phyloP scores from a whole-genome alignment of 257 asterid genomes.

The Rehmannia glutinosa region DNA sequence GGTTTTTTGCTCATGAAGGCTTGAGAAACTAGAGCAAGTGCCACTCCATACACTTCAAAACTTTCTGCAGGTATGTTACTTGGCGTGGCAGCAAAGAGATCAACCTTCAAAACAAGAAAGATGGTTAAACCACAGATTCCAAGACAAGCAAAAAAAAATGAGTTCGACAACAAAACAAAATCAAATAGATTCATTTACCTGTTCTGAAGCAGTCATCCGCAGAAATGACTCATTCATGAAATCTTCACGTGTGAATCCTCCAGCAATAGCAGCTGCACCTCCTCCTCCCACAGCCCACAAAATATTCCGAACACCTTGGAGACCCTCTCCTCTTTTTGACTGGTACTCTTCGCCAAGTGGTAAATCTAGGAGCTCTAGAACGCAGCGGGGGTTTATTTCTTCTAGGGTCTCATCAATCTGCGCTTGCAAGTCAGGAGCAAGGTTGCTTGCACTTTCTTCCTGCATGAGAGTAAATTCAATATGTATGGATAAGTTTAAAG shows the following conservation, averaged over 20 bases:
- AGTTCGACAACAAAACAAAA: neutral
- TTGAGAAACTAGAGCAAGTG: slow-evolving; percentile 93
- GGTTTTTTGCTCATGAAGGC: slow-evolving; percentile 91
- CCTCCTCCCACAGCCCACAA: slow-evolving; percentile 99
- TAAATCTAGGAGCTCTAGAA: slow-evolving; percentile 75
- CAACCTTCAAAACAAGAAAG: slow-evolving; percentile 47
- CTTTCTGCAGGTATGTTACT: slow-evolving; percentile 96
- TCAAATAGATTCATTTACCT: slow-evolving; percentile 38
- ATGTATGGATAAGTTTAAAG: slow-evolving; percentile 1
- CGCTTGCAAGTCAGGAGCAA: slow-evolving; percentile 86
- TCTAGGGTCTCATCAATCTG: slow-evolving; percentile 94
- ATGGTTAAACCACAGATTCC: slow-evolving; percentile 3
- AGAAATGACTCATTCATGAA: slow-evolving; percentile 92
- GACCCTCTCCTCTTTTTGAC: slow-evolving; percentile 77
- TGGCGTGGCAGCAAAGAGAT: slow-evolving; percentile 91
- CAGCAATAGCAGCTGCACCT: slow-evolving; percentile 92
- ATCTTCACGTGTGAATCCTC: slow-evolving; percentile 94
- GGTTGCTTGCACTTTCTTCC: slow-evolving; percentile 98
- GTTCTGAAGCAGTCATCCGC: slow-evolving; percentile 93
- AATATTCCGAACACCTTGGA: slow-evolving; percentile 88
- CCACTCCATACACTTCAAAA: slow-evolving; percentile 96
- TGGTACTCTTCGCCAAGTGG: slow-evolving; percentile 73
- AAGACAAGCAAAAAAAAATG: neutral
- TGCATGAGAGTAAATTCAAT: slow-evolving; percentile 18
- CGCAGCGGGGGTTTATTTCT: slow-evolving; percentile 83